phyloP scores from a whole-genome alignment of 1,284 basidiomycete genomes.

The Ceratobasidium theobromae region DNA sequence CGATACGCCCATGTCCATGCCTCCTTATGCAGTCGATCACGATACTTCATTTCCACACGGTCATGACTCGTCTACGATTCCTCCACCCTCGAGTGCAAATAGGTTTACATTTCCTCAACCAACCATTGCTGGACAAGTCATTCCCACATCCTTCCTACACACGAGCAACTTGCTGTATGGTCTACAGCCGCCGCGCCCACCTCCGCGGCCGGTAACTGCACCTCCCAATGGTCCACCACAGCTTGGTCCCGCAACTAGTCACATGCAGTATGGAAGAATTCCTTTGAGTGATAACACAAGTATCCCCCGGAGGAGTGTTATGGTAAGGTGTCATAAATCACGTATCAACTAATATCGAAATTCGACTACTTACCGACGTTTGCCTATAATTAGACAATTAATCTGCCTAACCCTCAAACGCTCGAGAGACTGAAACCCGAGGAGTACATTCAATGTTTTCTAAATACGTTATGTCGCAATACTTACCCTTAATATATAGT shows the following conservation, averaged over 20 bases:
- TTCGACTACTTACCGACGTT: not conserved
- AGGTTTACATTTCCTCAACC: slow-evolving; percentile 7
- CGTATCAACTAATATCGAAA: not conserved
- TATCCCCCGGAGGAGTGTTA: not conserved
- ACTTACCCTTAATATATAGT: not conserved
- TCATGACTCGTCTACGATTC: not conserved
- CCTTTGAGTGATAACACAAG: not conserved
- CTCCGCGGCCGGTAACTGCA: not conserved
- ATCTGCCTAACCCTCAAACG: not conserved
- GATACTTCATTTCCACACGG: not conserved
- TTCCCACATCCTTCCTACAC: not conserved
- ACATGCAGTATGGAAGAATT: not conserved
- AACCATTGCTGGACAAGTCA: not conserved
- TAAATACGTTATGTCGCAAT: not conserved
- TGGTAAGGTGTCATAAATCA: not conserved
- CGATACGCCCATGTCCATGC: not conserved
- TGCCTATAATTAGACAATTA: not conserved
- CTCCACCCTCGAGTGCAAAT: too few species aligned
- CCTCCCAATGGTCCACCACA: slow-evolving; percentile 5
- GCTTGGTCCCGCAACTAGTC: not conserved
- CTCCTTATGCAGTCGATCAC: not conserved
- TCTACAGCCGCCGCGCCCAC: not conserved
- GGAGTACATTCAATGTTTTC: slow-evolving; percentile 2
- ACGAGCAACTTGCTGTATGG: not conserved
- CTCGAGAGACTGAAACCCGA: not conserved